Evolutionary conservation across 768 basidiomycete genomes (phyloP).

Genomic region (Hirschioporus abietinus): DNA sequence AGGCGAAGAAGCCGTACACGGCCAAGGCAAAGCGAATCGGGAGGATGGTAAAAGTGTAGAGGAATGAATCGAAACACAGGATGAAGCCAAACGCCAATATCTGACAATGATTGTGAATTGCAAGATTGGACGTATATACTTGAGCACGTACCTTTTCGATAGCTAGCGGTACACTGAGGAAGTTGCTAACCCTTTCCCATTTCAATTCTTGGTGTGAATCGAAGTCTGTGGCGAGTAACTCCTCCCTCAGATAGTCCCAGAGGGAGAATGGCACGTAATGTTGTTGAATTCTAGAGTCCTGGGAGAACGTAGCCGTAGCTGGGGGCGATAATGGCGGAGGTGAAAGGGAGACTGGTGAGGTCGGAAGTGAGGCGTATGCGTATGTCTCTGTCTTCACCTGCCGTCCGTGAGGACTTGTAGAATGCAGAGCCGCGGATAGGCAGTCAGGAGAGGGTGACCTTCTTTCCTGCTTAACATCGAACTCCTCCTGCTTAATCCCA

Average conservation of each 20-base stretch:
- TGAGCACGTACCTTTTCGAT: conserved; percentile 76
- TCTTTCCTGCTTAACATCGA: conserved; percentile 2
- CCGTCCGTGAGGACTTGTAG: background rate
- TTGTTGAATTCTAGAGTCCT: conserved; percentile 16
- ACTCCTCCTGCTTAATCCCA: background rate
- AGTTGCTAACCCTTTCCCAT: conserved; percentile 96
- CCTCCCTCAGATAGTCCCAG: conserved; percentile 90
- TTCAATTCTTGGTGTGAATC: conserved; percentile 92
- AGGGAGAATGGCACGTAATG: conserved; percentile 61
- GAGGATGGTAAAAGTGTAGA: conserved; percentile 96
- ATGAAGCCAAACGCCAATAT: conserved; percentile 89
- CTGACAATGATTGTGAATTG: conserved; percentile 32
- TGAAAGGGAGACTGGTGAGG: conserved; percentile 12
- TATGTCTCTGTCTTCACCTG: background rate
- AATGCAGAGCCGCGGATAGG: background rate
- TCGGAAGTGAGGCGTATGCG: conserved; percentile 4
- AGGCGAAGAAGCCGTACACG: conserved; percentile 45
- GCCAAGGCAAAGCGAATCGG: conserved; percentile 83
- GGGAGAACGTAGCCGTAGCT: conserved; percentile 10
- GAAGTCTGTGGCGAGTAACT: conserved; percentile 87
- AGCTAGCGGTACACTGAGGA: conserved; percentile 85
- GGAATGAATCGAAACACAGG: conserved; percentile 92
- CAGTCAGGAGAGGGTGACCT: background rate
- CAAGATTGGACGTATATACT: background rate
- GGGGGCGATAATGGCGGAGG: conserved; percentile 9